phyloP scores from a whole-genome alignment of 805 yeast species.

The Metschnikowia amazonensis region DNA sequence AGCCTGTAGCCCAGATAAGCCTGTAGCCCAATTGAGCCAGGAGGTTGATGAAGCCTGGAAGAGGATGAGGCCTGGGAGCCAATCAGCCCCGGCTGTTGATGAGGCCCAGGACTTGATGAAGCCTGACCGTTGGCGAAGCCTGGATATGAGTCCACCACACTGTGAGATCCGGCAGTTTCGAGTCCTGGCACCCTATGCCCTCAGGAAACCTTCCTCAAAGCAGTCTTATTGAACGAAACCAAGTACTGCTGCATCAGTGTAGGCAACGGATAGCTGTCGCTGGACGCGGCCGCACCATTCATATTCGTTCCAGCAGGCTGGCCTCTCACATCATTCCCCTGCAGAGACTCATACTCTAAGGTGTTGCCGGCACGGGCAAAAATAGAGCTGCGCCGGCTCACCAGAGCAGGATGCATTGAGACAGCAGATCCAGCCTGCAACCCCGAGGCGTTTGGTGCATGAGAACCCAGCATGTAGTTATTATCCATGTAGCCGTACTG shows the following conservation, averaged over 20 bases:
- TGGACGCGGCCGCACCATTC: background rate
- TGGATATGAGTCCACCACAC: too few species aligned
- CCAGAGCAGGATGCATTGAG: background rate
- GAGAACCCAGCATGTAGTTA: constrained; percentile 1
- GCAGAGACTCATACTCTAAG: constrained; percentile 5
- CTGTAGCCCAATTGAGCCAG: too few species aligned
- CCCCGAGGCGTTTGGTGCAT: background rate
- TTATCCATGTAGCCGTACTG: constrained; percentile 4
- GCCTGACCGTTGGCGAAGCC: too few species aligned
- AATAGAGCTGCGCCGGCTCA: background rate
- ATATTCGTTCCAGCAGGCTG: background rate
- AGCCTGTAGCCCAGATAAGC: too few species aligned
- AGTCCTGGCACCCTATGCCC: too few species aligned
- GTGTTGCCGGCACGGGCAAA: background rate
- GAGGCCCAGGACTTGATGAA: too few species aligned
- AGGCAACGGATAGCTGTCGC: constrained; percentile 6
- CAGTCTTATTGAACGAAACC: constrained; percentile 2
- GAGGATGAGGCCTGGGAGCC: too few species aligned
- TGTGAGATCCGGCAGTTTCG: too few species aligned
- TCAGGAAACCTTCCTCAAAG: constrained; percentile 2
- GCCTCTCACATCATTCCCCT: background rate
- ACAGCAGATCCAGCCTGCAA: constrained; percentile 1
- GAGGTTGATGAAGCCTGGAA: too few species aligned
- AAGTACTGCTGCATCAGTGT: constrained; percentile 14
- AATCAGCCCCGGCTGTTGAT: too few species aligned